Conservation (phyloP, 768 basidiomycete species). For the Sistotremastrum suecicum region DNA sequence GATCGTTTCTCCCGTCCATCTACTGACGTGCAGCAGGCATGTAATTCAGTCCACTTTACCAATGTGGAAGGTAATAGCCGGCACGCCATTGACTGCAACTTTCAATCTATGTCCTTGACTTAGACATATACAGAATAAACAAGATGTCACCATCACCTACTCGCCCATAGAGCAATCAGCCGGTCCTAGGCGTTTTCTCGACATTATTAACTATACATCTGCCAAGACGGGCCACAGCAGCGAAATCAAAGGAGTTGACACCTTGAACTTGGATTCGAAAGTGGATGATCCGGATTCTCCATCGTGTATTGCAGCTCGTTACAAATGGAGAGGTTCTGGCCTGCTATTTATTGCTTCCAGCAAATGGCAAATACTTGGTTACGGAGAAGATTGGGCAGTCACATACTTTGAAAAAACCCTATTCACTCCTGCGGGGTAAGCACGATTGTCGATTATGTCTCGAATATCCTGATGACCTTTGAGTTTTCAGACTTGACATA, state of each 20-base stretch:
- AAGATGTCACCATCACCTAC: constrained; percentile 29
- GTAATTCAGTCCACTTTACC: constrained; percentile 26
- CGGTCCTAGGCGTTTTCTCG: constrained; percentile 15
- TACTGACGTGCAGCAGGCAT: constrained; percentile 11
- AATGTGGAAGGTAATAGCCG: constrained; percentile 26
- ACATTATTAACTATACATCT: constrained; percentile 20
- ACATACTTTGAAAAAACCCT: constrained; percentile 28
- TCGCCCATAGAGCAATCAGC: constrained; percentile 7
- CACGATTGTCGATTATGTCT: too few species aligned
- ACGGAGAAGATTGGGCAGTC: constrained; percentile 14
- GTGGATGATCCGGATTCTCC: not conserved
- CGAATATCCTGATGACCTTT: too few species aligned
- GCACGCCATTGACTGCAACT: not conserved
- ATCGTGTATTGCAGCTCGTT: constrained; percentile 9
- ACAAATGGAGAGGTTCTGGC: constrained; percentile 26
- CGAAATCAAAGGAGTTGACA: constrained; percentile 19
- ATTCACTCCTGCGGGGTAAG: constrained; percentile 26
- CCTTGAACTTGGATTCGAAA: constrained; percentile 6
- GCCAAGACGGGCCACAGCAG: constrained; percentile 11
- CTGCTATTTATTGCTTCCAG: constrained; percentile 21
- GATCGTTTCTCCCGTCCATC: not conserved
- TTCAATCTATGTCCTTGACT: not conserved
- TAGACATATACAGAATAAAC: constrained; percentile 16
- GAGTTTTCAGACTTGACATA: constrained; percentile 17
- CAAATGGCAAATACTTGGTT: constrained; percentile 28